Evolutionary conservation across 805 yeast species (phyloP), one percentile per base, ranked within the genome.

Genomic region (Candida montana): DNA sequence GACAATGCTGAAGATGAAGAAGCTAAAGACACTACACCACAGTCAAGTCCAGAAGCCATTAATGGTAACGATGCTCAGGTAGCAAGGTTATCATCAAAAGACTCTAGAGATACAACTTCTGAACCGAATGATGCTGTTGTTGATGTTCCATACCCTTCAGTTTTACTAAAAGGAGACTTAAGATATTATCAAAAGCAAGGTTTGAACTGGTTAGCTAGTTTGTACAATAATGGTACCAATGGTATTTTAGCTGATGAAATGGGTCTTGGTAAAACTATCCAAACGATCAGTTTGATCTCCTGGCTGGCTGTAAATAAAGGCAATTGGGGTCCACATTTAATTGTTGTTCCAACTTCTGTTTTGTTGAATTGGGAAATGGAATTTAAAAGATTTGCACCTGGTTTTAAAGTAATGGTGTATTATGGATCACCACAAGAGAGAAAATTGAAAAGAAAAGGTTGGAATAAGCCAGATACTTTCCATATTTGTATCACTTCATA

Each of bases 311-410:
- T 96, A 54, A 95, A 83, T 53, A 90, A 90, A 55, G 84, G 86
- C 45, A 77, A 83, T 15, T 93, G 99, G 99, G 99, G 99, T 0
- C 99, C 99, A 0, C 99, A 93, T 67, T 68, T 93, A 41, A 90
- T 93, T 64, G 81, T 93, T 45, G 99, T 93, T 5, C 99, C 99
- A 4, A 93, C 99, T 0, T 87, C 96, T 13, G 99, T 93, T 7
- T 81, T 93, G 81, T 75, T 93, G 40, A 93, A 93, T 58, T 93
- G 99, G 99, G 99, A 93, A 61, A 91, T 95, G 97, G 99, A 93
- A 58, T 90, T 93, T 65, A 93, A 95, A 57, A 78, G 95, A 54
- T 93, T 93, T 69, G 97, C 97, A 1, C 99, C 99, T 0, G 99
- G 99, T 0, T 84, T 93, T 61, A 91, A 95, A 61, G 93, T 93